Conservation (phyloP, 139 green algal species). For the Nannochloris sp. region DNA sequence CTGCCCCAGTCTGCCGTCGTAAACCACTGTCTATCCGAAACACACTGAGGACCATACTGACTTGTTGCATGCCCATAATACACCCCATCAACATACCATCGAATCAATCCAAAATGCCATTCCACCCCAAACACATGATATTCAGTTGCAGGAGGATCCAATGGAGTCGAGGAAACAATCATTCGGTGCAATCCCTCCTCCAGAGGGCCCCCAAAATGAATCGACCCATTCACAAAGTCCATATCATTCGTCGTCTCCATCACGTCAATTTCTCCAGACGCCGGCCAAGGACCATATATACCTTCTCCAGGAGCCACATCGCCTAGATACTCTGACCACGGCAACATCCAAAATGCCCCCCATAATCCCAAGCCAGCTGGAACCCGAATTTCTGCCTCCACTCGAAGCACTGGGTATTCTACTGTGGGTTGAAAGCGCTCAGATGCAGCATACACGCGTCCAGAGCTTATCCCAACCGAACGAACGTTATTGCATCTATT, state of each 20-base stretch:
- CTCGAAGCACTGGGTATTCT: not conserved
- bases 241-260: constrained; percentile 18
- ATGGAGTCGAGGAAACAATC: no score
- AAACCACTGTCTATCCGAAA: not conserved
- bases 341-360: constrained; percentile 27
- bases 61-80: not conserved
- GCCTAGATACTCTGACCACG: not conserved
- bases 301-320: constrained; percentile 7
- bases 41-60: not conserved
- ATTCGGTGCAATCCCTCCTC: not conserved
- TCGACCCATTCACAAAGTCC: not conserved
- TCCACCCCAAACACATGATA: constrained; percentile 8
- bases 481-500: not conserved
- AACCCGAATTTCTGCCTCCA: constrained; percentile 11
- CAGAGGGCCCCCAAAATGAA: constrained; percentile 4
- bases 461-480: not conserved
- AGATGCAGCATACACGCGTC: not conserved
- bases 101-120: constrained; percentile 10
- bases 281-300: constrained; percentile 17
- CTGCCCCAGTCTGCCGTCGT: not conserved
- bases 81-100: constrained; percentile 5
- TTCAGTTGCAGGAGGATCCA: not conserved
- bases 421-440: not conserved
- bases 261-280: constrained; percentile 20
- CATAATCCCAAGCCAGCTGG: constrained; percentile 12